Base-by-base conservation (phyloP, 371 early-diverging fungal species). In the Neoconidiobolus thromboides region DNA sequence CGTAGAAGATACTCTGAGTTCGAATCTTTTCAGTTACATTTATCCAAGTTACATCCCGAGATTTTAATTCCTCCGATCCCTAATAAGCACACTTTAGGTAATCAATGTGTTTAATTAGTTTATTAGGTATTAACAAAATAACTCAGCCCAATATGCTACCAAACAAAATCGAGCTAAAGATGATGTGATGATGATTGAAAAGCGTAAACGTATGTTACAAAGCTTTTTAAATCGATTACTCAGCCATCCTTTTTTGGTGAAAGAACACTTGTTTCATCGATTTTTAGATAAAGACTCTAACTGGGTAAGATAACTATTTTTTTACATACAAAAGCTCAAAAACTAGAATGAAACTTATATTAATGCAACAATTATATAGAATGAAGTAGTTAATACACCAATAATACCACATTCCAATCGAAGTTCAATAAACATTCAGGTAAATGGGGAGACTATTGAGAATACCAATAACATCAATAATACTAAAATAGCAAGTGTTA, bases 1-100 rank as follows among this genome's bases (percentile, higher is more conserved):
- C 74, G 77, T 63, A 80, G 90, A 62, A 79, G 97, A 46, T 96
- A 96, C 69, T 90, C 91, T 47, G 97, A 96, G 63, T 96, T 96
- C 65, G 94, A 93, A 66, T 80, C 87, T 10, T 72, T 96, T 55
- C 76, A 90, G 58, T 80, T 71, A 47, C 71, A 79, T 10, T 74
- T 96, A 55, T 69, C 74, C 40, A 70, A 76, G 46, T 75, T 87
- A 48, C 84, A 93, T 67, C 94, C 93, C 12, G 80, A 82, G 1
- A 63, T 82, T 5, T 75, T 91, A 40, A 80, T 95, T 14, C 94
- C 97, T 14, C 93, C 93, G 46, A 92, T 96, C 64, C 97, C 97
- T 6, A 92, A 89, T 61, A 94, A 96, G 71, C 93, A 93, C 70
- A 76, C 87, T 39, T 67, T 96, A 38, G 71, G 82, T 77, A 76